Percentiles rank a stretch among this genome's conserved stretches.
Conservation (phyloP, 1,284 basidiomycete species). For the Fomitopsis schrenkii region DNA sequence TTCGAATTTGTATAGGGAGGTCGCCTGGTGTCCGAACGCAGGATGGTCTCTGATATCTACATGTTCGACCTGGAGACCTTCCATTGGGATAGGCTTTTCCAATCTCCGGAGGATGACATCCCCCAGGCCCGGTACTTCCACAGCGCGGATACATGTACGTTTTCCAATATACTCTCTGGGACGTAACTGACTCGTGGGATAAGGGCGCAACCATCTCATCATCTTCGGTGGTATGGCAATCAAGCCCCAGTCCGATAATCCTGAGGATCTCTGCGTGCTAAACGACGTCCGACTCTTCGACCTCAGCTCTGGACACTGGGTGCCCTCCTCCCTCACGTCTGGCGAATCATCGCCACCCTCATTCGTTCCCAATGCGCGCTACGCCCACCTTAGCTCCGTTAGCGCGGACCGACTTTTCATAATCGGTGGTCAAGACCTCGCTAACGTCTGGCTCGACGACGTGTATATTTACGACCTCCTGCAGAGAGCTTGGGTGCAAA, state of each 20-base stretch:
- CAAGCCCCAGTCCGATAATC: slow-evolving; percentile 57
- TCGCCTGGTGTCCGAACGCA: slow-evolving; percentile 78
- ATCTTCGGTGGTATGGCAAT: slow-evolving; percentile 94
- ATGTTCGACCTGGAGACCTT: slow-evolving; percentile 78
- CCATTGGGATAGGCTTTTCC: slow-evolving; percentile 68
- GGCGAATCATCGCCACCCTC: slow-evolving; percentile 18
- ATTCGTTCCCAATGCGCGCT: slow-evolving; percentile 63
- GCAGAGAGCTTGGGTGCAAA: slow-evolving; percentile 71
- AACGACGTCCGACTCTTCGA: slow-evolving; percentile 87
- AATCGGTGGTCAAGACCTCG: slow-evolving; percentile 91
- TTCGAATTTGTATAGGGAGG: slow-evolving; percentile 57
- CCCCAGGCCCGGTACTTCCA: slow-evolving; percentile 88
- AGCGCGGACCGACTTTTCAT: slow-evolving; percentile 84
- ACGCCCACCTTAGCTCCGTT: slow-evolving; percentile 87
- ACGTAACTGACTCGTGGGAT: slow-evolving; percentile 14
- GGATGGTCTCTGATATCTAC: slow-evolving; percentile 88
- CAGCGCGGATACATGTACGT: slow-evolving; percentile 82
- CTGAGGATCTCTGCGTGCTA: slow-evolving; percentile 76
- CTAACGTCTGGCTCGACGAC: slow-evolving; percentile 90
- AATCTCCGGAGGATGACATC: slow-evolving; percentile 61
- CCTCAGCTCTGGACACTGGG: slow-evolving; percentile 66
- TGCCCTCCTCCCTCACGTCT: slow-evolving; percentile 41
- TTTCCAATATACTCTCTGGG: neutral
- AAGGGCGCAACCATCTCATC: slow-evolving; percentile 85
- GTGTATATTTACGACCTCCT: slow-evolving; percentile 83